These are phyloP conservation scores for Sutorius australiensis DNA, from an alignment of 768 basidiomycete species.

Conservation along the genomic window DNA sequence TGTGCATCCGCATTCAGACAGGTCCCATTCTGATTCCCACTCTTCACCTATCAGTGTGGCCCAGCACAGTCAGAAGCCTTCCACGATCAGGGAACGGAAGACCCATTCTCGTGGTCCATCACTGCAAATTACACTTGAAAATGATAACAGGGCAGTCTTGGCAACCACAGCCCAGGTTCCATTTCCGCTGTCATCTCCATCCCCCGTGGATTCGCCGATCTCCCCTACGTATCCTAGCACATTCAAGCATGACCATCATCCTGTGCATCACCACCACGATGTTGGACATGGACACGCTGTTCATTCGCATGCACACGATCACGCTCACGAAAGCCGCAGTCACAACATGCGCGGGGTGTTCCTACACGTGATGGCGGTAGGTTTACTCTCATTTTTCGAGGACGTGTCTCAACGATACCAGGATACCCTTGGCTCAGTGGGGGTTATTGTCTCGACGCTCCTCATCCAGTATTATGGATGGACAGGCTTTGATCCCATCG, in stretches of 20 bases:
- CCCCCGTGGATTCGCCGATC: constrained; percentile 46
- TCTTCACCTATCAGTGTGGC: constrained; percentile 8
- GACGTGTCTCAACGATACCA: constrained; percentile 28
- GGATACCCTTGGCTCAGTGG: constrained; percentile 96
- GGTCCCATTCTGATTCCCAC: constrained; percentile 14
- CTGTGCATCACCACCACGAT: constrained; percentile 21
- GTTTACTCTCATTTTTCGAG: constrained; percentile 20
- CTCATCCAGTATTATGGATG: constrained; percentile 95
- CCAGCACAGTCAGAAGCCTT: constrained; percentile 7
- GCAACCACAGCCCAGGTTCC: constrained; percentile 19
- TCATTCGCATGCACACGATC: constrained; percentile 50
- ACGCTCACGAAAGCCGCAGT: constrained; percentile 78
- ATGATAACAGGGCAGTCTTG: constrained; percentile 16
- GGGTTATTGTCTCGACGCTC: constrained; percentile 95
- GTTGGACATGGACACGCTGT: constrained; percentile 40
- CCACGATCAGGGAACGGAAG: constrained; percentile 29
- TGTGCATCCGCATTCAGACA: constrained; percentile 28
- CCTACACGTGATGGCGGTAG: constrained; percentile 91
- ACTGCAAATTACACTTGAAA: constrained; percentile 34
- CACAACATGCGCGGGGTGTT: constrained; percentile 99
- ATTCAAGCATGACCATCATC: constrained; percentile 48
- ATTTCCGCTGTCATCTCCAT: constrained; percentile 28
- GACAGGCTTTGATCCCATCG: constrained; percentile 99
- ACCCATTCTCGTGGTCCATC: constrained; percentile 41
- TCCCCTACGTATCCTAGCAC: constrained; percentile 60